Evolutionary conservation across 495 filamentous ascomycete species (phyloP).

Genomic region (Lepraria neglecta): DNA sequence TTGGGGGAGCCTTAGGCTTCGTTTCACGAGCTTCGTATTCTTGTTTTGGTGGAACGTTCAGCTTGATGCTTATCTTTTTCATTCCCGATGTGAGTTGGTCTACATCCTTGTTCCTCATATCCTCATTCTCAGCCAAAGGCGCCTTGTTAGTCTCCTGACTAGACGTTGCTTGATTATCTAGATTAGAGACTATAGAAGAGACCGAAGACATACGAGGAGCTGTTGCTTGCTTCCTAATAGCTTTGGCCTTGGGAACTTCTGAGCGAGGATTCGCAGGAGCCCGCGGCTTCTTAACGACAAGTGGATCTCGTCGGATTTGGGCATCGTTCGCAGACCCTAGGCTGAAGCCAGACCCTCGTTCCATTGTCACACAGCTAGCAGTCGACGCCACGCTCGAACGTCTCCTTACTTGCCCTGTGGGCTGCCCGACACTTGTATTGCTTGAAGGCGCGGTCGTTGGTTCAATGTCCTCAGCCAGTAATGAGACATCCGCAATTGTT

Average conservation of each 20-base stretch:
- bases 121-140: slow-evolving; percentile 10
- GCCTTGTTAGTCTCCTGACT: slow-evolving; percentile 18
- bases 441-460: slow-evolving; percentile 1
- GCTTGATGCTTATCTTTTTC: slow-evolving; percentile 61
- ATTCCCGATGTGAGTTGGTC: slow-evolving; percentile 62
- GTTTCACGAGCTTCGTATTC: slow-evolving; percentile 57
- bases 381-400: slow-evolving; percentile 41
- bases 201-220: slow-evolving; percentile 41
- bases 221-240: slow-evolving; percentile 41
- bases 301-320: slow-evolving; percentile 29
- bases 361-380: slow-evolving; percentile 27
- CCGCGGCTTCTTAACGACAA: slow-evolving; percentile 43
- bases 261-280: slow-evolving; percentile 38
- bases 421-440: slow-evolving; percentile 28
- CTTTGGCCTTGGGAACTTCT: slow-evolving; percentile 42
- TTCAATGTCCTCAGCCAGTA: slow-evolving; percentile 16
- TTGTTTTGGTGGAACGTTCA: slow-evolving; percentile 65
- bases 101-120: slow-evolving; percentile 42
- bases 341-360: slow-evolving; percentile 29
- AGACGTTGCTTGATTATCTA: slow-evolving; percentile 23
- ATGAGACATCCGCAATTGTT: slow-evolving; percentile 52
- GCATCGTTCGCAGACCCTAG: slow-evolving; percentile 36
- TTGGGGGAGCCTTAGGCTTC: slow-evolving; percentile 30
- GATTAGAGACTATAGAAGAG: slow-evolving; percentile 28
- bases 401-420: slow-evolving; percentile 29